These are phyloP conservation scores for Gnomoniopsis smithogilvyi DNA, from an alignment of 2,329 filamentous ascomycete species.

Conservation along the genomic window DNA sequence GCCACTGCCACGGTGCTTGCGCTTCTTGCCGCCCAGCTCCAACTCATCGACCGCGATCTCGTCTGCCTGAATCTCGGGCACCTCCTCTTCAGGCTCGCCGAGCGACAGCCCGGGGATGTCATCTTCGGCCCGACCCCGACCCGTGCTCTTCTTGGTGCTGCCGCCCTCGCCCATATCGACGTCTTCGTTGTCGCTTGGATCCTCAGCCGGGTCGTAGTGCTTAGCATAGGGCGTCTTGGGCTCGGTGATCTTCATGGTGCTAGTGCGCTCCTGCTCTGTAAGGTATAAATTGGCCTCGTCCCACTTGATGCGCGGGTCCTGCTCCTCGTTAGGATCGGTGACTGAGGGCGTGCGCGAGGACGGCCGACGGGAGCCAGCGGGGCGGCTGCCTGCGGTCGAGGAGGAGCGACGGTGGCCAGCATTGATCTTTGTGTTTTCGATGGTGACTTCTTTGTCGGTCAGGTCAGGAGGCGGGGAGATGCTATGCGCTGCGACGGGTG, in stretches of 20 bases:
- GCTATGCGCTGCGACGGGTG: slow-evolving; percentile 21
- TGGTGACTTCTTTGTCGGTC: slow-evolving; percentile 81
- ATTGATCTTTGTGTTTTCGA: slow-evolving; percentile 93
- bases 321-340: slow-evolving; percentile 41
- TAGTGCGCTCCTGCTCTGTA: slow-evolving; percentile 90
- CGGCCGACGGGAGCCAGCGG: slow-evolving; percentile 66
- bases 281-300: slow-evolving; percentile 98
- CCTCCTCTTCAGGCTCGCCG: slow-evolving; percentile 81
- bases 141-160: slow-evolving; percentile 38
- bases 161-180: slow-evolving; percentile 53
- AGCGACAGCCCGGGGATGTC: slow-evolving; percentile 92
- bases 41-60: slow-evolving; percentile 22
- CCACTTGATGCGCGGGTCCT: slow-evolving; percentile 84
- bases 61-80: slow-evolving; percentile 42
- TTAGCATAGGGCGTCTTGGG: slow-evolving; percentile 96
- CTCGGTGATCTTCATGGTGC: slow-evolving; percentile 98
- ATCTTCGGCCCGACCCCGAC: slow-evolving; percentile 41
- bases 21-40: slow-evolving; percentile 7
- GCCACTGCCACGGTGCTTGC: slow-evolving; percentile 27
- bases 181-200: slow-evolving; percentile 77
- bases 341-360: slow-evolving; percentile 43
- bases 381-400: slow-evolving; percentile 57
- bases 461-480: slow-evolving; percentile 42
- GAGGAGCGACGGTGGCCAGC: slow-evolving; percentile 85
- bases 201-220: slow-evolving; percentile 86